Evolutionary conservation across 1,284 basidiomycete species (phyloP), one percentile per base, ranked within the genome.

Genomic region (Cerioporus squamosus): DNA sequence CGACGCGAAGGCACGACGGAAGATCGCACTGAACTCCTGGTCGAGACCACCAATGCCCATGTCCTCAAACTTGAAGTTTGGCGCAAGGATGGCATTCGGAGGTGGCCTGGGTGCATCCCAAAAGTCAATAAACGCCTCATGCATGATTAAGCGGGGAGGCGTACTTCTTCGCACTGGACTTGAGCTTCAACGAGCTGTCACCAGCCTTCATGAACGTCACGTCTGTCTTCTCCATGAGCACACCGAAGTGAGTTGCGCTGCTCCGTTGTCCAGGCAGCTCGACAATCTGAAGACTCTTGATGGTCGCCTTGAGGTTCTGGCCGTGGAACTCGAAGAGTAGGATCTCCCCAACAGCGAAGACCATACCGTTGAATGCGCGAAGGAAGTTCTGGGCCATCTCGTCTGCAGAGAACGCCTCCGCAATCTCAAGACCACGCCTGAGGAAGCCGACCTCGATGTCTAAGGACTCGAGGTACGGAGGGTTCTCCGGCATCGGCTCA

Each of bases 11-110:
- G 97, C 97, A 72, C 97, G 92, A 74, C 97, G 93, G 81, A 99
- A 99, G 72, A 99, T 99, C 56, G 94, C 90, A 57, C 88, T 88
- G 72, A 99, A 99, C 72, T 99, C 97, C 8, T 86, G 82, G 74
- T 99, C 97, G 42, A 99, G 82, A 72, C 97, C 97, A 72, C 97
- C 97, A 69, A 99, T 98, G 24, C 97, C 97, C 97, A 99, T 99
- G 74, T 99, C 97, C 72, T 98, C 94, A 66, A 99, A 99, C 76
- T 97, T 98, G 86, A 99, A 99, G 78, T 98, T 98, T 2, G 97
- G 95, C 1, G 95, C 91, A 9, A 99, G 82, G 68, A 99, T 98
- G 0, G 97, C 95, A 72, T 98, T 99, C 14, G 95, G 87, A 4
- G 95, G 88, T 0, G 94, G 87, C 68, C 93, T 94, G 60, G 17